Evolutionary conservation across 805 yeast genomes (phyloP).

Genomic region (Saturnispora dispora): DNA sequence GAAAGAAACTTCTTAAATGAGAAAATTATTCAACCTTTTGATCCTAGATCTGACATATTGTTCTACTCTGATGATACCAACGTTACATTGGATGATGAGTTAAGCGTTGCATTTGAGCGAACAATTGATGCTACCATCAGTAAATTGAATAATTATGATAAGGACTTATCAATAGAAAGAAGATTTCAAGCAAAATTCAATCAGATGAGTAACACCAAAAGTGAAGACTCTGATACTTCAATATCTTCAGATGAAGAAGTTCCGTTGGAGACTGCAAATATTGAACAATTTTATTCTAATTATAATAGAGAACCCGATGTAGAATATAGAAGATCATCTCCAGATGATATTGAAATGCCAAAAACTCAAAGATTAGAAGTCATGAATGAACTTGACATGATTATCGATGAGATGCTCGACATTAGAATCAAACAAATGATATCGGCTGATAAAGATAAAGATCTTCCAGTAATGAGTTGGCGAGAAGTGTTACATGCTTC

Average conservation of each 20-base stretch:
- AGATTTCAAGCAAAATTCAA: not conserved
- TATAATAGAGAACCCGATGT: not conserved
- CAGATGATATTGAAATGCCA: constrained; percentile 2
- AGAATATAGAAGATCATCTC: constrained; percentile 3
- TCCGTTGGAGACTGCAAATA: not conserved
- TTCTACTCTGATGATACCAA: not conserved
- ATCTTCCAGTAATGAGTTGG: not conserved
- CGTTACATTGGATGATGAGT: not conserved
- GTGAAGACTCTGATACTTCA: not conserved
- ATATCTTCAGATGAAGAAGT: not conserved
- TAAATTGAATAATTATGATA: not conserved
- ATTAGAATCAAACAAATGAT: not conserved
- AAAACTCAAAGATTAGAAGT: not conserved
- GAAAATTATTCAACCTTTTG: not conserved
- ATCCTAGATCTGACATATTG: not conserved
- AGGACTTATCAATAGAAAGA: not conserved
- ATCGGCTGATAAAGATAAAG: not conserved
- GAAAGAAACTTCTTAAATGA: not conserved
- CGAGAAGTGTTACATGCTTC: not conserved
- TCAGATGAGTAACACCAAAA: not conserved
- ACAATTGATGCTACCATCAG: not conserved
- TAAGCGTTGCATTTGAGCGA: not conserved
- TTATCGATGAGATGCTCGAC: constrained; percentile 2
- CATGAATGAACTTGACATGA: not conserved
- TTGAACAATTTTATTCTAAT: not conserved